Evolutionary conservation across 2,329 filamentous ascomycete species (phyloP), one percentile per base, ranked within the genome.

Genomic region (Nothomitra cinnamomea): DNA sequence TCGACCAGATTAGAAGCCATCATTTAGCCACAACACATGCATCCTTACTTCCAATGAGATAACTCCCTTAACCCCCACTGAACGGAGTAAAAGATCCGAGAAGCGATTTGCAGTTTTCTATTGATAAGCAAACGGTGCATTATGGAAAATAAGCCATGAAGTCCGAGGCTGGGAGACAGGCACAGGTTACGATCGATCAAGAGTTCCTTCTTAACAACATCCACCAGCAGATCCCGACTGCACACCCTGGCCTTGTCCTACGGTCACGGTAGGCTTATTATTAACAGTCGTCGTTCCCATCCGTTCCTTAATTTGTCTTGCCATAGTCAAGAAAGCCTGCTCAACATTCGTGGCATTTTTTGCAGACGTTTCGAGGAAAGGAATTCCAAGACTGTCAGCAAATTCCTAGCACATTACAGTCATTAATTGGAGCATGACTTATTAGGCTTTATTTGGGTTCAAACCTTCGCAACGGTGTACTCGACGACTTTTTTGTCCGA

Each of bases 341-440:
- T 98, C 92, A 69, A 98, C 92, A 70, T 98, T 98, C 74, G 86
- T 95, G 61, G 92, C 90, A 73, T 95, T 96, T 85, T 98, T 98
- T 67, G 92, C 92, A 42, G 92, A 98, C 17, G 92, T 98, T 80
- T 98, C 92, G 68, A 98, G 85, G 83, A 98, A 98, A 49, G 92
- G 92, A 62, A 98, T 98, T 65, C 90, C 90, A 61, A 98, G 80
- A 76, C 87, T 94, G 77, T 98, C 92, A 66, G 92, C 92, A 66
- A 98, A 96, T 72, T 98, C 92, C 92, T 96, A 63, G 40, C 50
- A 40, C 28, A 53, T 32, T 55, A 61, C 55, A 58, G 51, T 5
- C 21, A 53, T 53, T 43, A 52, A 28, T 5, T n/a, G 2, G 10
- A 28, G 2, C 32, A 7, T 52, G 13, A 19, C 24, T 19, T 28